Evolutionary conservation across 2,329 filamentous ascomycete species (phyloP).

Genomic region (Sclerotinia sclerotiorum): DNA sequence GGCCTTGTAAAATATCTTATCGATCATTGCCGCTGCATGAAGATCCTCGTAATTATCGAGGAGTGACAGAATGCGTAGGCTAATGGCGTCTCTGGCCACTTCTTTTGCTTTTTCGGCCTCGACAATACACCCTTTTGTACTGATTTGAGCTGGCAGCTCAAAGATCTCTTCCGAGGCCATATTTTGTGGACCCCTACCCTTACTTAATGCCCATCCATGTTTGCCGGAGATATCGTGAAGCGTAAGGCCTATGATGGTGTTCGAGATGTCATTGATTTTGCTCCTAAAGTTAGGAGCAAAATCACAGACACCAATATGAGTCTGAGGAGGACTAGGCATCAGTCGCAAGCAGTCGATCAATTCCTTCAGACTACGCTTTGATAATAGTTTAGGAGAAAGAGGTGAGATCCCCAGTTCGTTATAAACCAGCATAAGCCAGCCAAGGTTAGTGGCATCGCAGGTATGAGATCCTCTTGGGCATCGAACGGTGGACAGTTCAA

Average conservation of each 20-base stretch:
- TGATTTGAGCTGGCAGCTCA: conserved; percentile 21
- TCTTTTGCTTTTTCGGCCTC: conserved; percentile 28
- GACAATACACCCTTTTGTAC: conserved; percentile 17
- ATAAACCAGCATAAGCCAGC: conserved; percentile 54
- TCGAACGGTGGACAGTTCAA: conserved; percentile 44
- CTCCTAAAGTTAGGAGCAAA: conserved; percentile 49
- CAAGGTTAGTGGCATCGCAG: conserved; percentile 54
- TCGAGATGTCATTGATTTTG: conserved; percentile 52
- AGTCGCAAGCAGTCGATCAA: conserved; percentile 47
- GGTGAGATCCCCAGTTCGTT: conserved; percentile 49
- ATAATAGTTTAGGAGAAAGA: conserved; percentile 40
- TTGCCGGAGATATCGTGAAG: conserved; percentile 51
- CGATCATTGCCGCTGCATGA: conserved; percentile 46
- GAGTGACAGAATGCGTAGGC: conserved; percentile 45
- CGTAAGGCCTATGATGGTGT: conserved; percentile 51
- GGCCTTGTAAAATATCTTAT: conserved; percentile 46
- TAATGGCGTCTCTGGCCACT: conserved; percentile 34
- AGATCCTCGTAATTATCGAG: conserved; percentile 47
- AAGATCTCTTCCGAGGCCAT: conserved; percentile 18
- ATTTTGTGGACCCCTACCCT: conserved; percentile 34
- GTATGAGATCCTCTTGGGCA: conserved; percentile 52
- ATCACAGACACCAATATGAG: conserved; percentile 50
- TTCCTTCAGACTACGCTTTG: conserved; percentile 47
- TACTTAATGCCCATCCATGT: conserved; percentile 51
- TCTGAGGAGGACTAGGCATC: conserved; percentile 48